Evolutionary conservation across 345 rosid species (phyloP).

Genomic region (Sapria himalayana): DNA sequence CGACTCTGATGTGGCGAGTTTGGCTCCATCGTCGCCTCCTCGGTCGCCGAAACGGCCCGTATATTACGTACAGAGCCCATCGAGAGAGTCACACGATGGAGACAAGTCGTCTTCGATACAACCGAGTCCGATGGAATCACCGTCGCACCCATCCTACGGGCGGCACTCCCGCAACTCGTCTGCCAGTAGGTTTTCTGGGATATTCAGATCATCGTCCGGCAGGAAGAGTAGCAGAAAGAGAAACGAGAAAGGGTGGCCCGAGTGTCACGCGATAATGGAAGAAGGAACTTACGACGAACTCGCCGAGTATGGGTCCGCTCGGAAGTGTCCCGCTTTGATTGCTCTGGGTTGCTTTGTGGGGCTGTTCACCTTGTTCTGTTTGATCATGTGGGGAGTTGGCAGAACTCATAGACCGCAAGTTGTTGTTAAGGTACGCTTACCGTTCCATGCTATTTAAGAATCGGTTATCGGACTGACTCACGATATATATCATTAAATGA

Average conservation of each 20-base stretch:
- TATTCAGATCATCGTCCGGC: slow-evolving; percentile 53
- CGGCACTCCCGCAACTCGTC: slow-evolving; percentile 77
- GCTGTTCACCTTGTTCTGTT: slow-evolving; percentile 41
- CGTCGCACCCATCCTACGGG: slow-evolving; percentile 63
- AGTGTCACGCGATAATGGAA: slow-evolving; percentile 46
- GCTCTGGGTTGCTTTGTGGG: slow-evolving; percentile 28
- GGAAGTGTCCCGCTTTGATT: slow-evolving; percentile 38
- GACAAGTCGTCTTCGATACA: slow-evolving; percentile 62
- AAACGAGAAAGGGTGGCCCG: slow-evolving; percentile 73
- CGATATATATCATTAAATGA: too few relatives aligned
- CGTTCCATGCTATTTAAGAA: too few relatives aligned
- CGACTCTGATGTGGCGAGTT: slow-evolving; percentile 54
- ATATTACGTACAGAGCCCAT: slow-evolving; percentile 72
- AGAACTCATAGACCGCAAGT: slow-evolving; percentile 48
- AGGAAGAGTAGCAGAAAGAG: slow-evolving; percentile 31
- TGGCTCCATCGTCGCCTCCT: slow-evolving; percentile 61
- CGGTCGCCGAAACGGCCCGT: slow-evolving; percentile 56
- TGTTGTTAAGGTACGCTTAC: slow-evolving; percentile 39
- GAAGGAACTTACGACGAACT: slow-evolving; percentile 52
- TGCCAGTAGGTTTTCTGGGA: slow-evolving; percentile 63
- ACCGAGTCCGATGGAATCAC: slow-evolving; percentile 65
- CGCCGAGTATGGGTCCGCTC: slow-evolving; percentile 30
- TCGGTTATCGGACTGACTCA: too few relatives aligned
- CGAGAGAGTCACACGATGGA: slow-evolving; percentile 82
- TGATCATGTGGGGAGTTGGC: slow-evolving; percentile 71